A percentile compares a stretch with the other conserved stretches of the same genome.
Evolutionary conservation across 1,284 basidiomycete genomes (phyloP).

Genomic region (Cutaneotrichosporon daszewskae): DNA sequence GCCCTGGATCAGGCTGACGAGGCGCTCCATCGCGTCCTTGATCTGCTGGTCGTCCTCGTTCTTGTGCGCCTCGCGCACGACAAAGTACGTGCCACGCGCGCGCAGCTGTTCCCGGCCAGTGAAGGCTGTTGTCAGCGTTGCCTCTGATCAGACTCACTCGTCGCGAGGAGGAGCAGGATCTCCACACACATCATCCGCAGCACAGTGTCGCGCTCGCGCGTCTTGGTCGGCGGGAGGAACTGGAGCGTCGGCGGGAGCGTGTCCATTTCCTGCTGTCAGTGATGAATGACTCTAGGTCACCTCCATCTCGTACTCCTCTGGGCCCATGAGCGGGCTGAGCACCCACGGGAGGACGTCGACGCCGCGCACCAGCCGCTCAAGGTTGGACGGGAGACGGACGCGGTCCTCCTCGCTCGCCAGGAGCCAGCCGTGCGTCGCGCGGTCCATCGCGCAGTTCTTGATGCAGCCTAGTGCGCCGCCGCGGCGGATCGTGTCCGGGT

Average conservation of each 20-base stretch:
- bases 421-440: slow-evolving; percentile 41
- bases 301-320: slow-evolving; percentile 88
- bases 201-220: slow-evolving; percentile 70
- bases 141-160: slow-evolving; percentile 50
- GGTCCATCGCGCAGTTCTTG: slow-evolving; percentile 54
- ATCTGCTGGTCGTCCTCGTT: slow-evolving; percentile 70
- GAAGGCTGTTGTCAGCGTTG: slow-evolving; percentile 48
- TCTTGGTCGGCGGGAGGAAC: slow-evolving; percentile 78
- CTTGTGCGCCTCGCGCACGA: slow-evolving; percentile 74
- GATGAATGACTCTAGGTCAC: slow-evolving; percentile 48
- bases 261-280: slow-evolving; percentile 69
- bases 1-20: slow-evolving; percentile 68
- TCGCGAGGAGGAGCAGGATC: slow-evolving; percentile 79
- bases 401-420: slow-evolving; percentile 44
- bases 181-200: slow-evolving; percentile 83
- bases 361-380: slow-evolving; percentile 57
- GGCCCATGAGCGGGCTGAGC: slow-evolving; percentile 84
- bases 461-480: slow-evolving; percentile 78
- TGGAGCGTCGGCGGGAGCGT: slow-evolving; percentile 77
- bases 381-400: slow-evolving; percentile 42
- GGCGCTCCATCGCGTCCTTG: slow-evolving; percentile 61
- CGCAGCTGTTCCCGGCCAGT: slow-evolving; percentile 80
- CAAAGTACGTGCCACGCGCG: slow-evolving; percentile 76
- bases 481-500: slow-evolving; percentile 73
- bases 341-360: slow-evolving; percentile 77